These are phyloP conservation scores for Trichopus zeylanicus DNA, from an alignment of 116 monocot genomes.

Conservation along the genomic window DNA sequence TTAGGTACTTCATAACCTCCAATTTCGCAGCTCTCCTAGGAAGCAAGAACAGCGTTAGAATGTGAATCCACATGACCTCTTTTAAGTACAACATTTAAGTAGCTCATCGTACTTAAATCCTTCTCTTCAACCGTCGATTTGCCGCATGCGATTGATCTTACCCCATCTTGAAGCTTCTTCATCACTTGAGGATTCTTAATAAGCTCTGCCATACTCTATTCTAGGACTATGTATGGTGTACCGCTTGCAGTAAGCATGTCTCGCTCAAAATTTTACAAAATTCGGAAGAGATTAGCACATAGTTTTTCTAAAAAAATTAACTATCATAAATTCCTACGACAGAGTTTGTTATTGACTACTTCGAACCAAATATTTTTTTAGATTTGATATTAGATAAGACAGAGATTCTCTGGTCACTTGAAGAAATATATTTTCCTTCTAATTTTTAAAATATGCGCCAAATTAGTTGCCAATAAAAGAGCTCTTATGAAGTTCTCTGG, in stretches of 20 bases:
- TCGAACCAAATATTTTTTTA: no score
- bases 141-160: background rate
- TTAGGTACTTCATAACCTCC: background rate
- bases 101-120: background rate
- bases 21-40: background rate
- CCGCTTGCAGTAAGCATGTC: constrained; percentile 1
- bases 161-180: background rate
- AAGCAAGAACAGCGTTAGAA: background rate
- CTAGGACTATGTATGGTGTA: background rate
- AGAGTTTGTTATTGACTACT: no score
- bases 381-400: no score
- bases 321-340: background rate
- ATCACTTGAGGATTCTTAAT: background rate
- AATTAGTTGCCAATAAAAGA: background rate
- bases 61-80: background rate
- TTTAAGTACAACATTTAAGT: background rate
- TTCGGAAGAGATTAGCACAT: background rate
- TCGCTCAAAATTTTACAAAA: background rate
- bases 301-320: background rate
- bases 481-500: constrained; percentile 10
- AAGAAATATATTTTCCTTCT: no score
- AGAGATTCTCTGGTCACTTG: background rate
- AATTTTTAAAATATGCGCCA: no score
- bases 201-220: constrained; percentile 3
- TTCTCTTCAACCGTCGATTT: background rate